These are phyloP conservation scores for Chaetomium strumarium DNA, from an alignment of 2,329 filamentous ascomycete species.

Conservation along the genomic window DNA sequence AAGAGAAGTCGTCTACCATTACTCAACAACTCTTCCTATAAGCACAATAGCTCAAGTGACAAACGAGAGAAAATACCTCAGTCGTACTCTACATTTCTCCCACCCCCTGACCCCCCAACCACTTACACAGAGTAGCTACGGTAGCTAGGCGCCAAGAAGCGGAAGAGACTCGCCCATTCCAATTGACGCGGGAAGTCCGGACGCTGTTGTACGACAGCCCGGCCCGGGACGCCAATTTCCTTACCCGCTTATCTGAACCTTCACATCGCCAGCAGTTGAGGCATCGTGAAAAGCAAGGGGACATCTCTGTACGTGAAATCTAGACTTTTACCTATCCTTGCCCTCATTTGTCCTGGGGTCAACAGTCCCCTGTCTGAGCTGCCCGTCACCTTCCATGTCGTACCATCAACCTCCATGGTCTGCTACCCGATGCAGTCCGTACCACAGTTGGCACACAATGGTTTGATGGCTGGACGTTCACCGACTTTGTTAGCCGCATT, in stretches of 20 bases:
- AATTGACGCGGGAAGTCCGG: too few relatives aligned
- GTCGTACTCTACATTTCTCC: too few relatives aligned
- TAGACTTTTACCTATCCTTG: not conserved
- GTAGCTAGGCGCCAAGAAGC: too few relatives aligned
- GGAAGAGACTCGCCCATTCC: too few relatives aligned
- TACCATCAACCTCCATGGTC: not conserved
- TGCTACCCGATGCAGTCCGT: not conserved
- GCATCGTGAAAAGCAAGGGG: not conserved
- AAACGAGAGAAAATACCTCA: too few relatives aligned
- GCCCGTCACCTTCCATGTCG: not conserved
- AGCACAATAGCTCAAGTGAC: too few relatives aligned
- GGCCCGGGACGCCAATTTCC: too few relatives aligned
- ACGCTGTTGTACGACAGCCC: too few relatives aligned
- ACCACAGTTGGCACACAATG: conserved; percentile 6
- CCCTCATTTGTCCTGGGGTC: not conserved
- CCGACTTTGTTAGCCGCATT: conserved; percentile 15
- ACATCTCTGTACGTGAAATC: not conserved
- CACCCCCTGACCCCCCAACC: too few relatives aligned
- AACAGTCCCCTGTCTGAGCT: not conserved
- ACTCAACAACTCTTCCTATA: too few relatives aligned
- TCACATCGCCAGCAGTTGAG: not conserved
- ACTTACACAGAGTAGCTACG: too few relatives aligned
- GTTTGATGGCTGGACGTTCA: conserved; percentile 12
- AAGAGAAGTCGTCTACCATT: too few relatives aligned
- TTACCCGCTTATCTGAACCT: not conserved